These are phyloP conservation scores for Sporothrix humicola DNA, from an alignment of 2,329 filamentous ascomycete genomes.

Conservation along the genomic window DNA sequence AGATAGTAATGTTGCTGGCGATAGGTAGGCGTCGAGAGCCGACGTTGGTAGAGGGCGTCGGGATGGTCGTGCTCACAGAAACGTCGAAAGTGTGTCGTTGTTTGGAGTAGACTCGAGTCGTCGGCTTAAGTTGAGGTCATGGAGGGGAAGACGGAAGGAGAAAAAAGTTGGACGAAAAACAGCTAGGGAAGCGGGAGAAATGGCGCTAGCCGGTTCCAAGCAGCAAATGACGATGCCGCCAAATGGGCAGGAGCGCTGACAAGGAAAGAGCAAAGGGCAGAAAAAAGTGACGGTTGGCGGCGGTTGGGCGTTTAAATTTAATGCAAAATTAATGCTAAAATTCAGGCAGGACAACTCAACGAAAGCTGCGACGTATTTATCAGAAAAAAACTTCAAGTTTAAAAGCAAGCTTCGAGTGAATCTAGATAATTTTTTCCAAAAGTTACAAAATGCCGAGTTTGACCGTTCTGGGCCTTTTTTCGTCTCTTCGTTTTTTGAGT, in stretches of 20 bases:
- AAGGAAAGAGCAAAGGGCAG: not conserved
- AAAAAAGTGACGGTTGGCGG: slow-evolving; percentile 6
- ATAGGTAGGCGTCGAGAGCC: not conserved
- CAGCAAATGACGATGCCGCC: slow-evolving; percentile 30
- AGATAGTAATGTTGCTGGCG: not conserved
- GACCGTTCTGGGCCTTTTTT: not conserved
- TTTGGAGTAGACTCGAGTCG: not conserved
- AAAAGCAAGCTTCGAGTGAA: not conserved
- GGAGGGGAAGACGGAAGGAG: slow-evolving; percentile 23
- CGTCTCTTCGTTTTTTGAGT: not conserved
- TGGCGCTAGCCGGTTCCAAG: slow-evolving; percentile 27
- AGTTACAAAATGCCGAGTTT: not conserved
- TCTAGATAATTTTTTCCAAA: not conserved
- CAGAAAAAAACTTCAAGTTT: not conserved
- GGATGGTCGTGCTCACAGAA: too few relatives aligned
- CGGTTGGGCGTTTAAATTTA: slow-evolving; percentile 8
- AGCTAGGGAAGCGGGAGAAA: slow-evolving; percentile 28
- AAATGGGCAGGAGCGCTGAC: slow-evolving; percentile 24
- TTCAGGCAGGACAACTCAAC: not conserved
- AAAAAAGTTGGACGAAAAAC: slow-evolving; percentile 32
- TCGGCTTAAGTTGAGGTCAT: slow-evolving; percentile 15
- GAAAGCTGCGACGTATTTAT: not conserved
- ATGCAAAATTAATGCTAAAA: slow-evolving; percentile 16
- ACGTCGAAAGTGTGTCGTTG: not conserved
- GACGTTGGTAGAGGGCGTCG: not conserved